Base-by-base conservation (phyloP, 495 filamentous ascomycete species). In the Tuber brumale region DNA sequence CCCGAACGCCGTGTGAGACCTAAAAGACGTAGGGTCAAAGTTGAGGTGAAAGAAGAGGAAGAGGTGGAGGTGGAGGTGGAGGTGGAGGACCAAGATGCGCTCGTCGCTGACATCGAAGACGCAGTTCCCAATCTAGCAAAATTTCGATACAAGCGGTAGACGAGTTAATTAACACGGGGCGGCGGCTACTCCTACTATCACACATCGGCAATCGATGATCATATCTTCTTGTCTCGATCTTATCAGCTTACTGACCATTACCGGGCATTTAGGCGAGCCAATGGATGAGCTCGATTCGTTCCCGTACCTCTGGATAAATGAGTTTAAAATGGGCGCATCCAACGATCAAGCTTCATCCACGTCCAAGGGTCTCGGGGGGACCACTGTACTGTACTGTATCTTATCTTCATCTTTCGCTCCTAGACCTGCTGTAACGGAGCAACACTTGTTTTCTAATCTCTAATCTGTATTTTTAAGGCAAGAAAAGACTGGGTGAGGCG, bases 21-120 rank as follows among this genome's bases (percentile, higher is more conserved):
- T 42, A 78, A 76, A 66, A 75, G 76, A 73, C 72, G 77, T 37
- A 71, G 69, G 69, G 41, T 79, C 39, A 74, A 73, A 43, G 73
- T 74, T 18, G 80, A 83, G 61, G 69, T 76, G 23, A 75, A 82
- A 45, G 79, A 82, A 51, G 70, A 76, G 43, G 81, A 61, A 12
- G 82, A 81, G 44, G 82, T 77, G 16, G 82, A 81, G 42, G 83
- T 77, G 10, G 82, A 81, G 44, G 82, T 77, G 16, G 82, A 81
- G 42, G 83, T 77, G 10, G 80, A 82, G 48, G 78, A 74, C n/a
- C 75, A 81, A 35, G 81, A 80, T 35, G 81, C 75, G 41, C 78
- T 77, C 31, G 81, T 82, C 71, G 77, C 80, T 19, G 81, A 81
- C 72, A 76, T 84, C 19, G 83, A 85, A 31, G 82, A 83, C 35